These are phyloP conservation scores for Starmerella kuoi DNA, from an alignment of 805 yeast genomes.

Conservation along the genomic window DNA sequence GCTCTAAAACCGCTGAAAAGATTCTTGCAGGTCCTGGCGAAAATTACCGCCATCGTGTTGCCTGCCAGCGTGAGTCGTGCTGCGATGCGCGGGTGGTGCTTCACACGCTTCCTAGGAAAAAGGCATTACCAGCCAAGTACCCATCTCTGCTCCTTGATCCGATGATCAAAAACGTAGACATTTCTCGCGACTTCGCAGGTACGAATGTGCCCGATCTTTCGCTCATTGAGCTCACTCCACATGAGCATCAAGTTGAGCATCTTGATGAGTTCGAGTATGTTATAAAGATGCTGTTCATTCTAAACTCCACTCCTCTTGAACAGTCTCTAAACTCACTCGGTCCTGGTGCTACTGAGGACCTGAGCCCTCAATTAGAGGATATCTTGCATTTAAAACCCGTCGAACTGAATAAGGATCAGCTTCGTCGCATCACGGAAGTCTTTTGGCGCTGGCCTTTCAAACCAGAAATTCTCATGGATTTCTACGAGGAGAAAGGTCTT, in stretches of 20 bases:
- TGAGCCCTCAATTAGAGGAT: constrained; percentile 28
- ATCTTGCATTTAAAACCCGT: constrained; percentile 37
- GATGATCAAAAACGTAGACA: constrained; percentile 7
- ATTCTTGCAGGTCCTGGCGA: constrained; percentile 46
- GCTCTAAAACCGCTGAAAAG: constrained; percentile 48
- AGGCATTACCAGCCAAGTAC: constrained; percentile 24
- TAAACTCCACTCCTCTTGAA: constrained; percentile 34
- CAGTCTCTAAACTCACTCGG: constrained; percentile 49
- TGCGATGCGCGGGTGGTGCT: constrained; percentile 37
- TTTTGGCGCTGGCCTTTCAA: constrained; percentile 79
- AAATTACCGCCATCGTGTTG: constrained; percentile 44
- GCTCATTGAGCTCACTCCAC: constrained; percentile 47
- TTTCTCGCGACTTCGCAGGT: constrained; percentile 17
- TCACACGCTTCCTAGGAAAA: constrained; percentile 13
- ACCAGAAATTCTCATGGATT: constrained; percentile 42
- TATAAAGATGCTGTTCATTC: constrained; percentile 45
- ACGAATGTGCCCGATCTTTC: constrained; percentile 28
- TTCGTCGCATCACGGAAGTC: constrained; percentile 37
- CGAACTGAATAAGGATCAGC: constrained; percentile 45
- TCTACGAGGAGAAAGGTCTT: constrained; percentile 29
- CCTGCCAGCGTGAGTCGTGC: constrained; percentile 53
- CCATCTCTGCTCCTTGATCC: constrained; percentile 16
- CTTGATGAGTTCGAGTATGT: constrained; percentile 57
- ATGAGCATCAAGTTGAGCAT: constrained; percentile 32
- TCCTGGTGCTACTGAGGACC: constrained; percentile 54